phyloP scores from a whole-genome alignment of 1,284 basidiomycete species.

The Gomphus bonarii region DNA sequence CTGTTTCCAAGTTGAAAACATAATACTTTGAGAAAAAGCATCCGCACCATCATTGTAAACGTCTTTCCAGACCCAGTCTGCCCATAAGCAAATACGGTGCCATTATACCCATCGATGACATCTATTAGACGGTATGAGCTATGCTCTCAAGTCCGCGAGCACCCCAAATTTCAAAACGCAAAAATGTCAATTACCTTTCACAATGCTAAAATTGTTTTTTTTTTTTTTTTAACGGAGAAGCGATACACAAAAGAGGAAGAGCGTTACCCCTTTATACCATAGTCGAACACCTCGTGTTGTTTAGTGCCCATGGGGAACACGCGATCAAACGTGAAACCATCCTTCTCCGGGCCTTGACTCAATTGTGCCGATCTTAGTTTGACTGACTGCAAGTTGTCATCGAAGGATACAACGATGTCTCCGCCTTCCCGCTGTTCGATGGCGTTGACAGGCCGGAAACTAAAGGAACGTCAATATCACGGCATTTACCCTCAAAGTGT shows the following conservation, averaged over 20 bases:
- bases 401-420: slow-evolving; percentile 87
- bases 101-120: slow-evolving; percentile 98
- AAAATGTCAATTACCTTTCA: slow-evolving; percentile 15
- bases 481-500: not conserved
- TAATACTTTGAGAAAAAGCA: slow-evolving; percentile 1
- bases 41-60: slow-evolving; percentile 89
- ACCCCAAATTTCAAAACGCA: not conserved
- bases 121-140: slow-evolving; percentile 39
- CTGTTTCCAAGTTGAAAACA: slow-evolving; percentile 30
- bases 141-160: not conserved
- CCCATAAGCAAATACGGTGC: slow-evolving; percentile 97
- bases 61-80: slow-evolving; percentile 98
- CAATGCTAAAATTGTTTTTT: slow-evolving; percentile 13
- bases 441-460: slow-evolving; percentile 92
- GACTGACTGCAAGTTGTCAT: slow-evolving; percentile 76
- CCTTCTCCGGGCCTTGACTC: slow-evolving; percentile 68
- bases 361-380: slow-evolving; percentile 64
- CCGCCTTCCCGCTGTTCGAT: slow-evolving; percentile 86
- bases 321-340: slow-evolving; percentile 96
- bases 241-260: slow-evolving; percentile 12
- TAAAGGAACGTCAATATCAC: slow-evolving; percentile 22
- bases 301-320: slow-evolving; percentile 91
- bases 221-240: not conserved
- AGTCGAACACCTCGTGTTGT: slow-evolving; percentile 96
- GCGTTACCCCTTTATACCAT: slow-evolving; percentile 91